Evolutionary conservation across 257 asterid genomes (phyloP).

Genomic region (Ballota nigra): DNA sequence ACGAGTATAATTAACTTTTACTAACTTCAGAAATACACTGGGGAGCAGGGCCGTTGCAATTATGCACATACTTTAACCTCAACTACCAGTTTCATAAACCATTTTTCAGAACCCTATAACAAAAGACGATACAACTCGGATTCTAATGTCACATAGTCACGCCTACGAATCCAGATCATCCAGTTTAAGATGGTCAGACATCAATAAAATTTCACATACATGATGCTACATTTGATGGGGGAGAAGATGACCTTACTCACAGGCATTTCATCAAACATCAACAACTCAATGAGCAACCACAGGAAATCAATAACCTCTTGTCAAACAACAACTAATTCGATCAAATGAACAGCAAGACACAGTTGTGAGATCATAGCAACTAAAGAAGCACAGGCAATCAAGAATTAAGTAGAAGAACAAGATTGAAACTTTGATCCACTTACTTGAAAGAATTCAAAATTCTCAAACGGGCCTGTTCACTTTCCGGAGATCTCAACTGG

Average conservation of each 20-base stretch:
- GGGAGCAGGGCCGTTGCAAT: constrained; percentile 17
- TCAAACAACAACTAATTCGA: not conserved
- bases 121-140: not conserved
- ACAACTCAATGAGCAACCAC: not conserved
- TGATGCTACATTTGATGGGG: not conserved
- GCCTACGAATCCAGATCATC: not conserved
- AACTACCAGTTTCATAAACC: constrained; percentile 1
- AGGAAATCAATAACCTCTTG: not conserved
- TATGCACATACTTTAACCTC: not conserved
- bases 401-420: constrained; percentile 16
- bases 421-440: constrained; percentile 28
- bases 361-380: not conserved
- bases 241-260: not conserved
- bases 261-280: not conserved
- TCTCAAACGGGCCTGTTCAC: constrained; percentile 38
- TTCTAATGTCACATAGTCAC: not conserved
- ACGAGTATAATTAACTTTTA: not conserved
- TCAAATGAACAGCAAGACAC: not conserved
- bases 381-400: not conserved
- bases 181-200: not conserved
- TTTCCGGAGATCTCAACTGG: constrained; percentile 6
- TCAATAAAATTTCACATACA: not conserved
- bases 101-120: not conserved
- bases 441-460: constrained; percentile 38
- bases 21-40: constrained; percentile 15